phyloP scores from a whole-genome alignment of 2,329 filamentous ascomycete species.

The Aspergillus sp. region DNA sequence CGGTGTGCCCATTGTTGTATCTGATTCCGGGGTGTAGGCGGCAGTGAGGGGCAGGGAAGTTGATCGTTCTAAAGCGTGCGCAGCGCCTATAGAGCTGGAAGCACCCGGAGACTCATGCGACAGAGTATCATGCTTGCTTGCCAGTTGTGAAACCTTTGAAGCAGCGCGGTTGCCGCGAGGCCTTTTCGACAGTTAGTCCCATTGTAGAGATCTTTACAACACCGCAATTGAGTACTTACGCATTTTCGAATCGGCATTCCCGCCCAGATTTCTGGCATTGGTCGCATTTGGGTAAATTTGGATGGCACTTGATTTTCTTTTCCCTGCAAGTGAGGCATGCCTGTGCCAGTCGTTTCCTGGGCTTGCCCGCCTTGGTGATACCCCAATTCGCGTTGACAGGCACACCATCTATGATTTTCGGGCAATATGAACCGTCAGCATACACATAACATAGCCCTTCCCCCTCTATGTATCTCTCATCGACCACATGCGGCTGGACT shows the following conservation, averaged over 20 bases:
- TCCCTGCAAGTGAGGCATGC: constrained; percentile 90
- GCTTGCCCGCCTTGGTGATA: constrained; percentile 88
- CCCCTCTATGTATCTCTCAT: constrained; percentile 52
- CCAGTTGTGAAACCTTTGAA: constrained; percentile 16
- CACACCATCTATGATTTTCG: constrained; percentile 77
- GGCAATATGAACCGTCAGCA: constrained; percentile 76
- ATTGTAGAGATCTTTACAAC: constrained; percentile 2
- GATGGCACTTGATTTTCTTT: constrained; percentile 97
- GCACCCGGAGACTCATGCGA: constrained; percentile 12
- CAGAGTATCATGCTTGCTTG: constrained; percentile 14
- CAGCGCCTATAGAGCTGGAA: constrained; percentile 22
- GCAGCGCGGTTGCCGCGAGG: constrained; percentile 30
- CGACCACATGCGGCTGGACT: constrained; percentile 30
- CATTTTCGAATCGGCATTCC: constrained; percentile 76
- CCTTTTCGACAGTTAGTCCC: constrained; percentile 14
- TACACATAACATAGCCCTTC: constrained; percentile 81
- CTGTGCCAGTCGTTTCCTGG: constrained; percentile 81
- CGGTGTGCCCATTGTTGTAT: constrained; percentile 20
- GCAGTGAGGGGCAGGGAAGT: constrained; percentile 24
- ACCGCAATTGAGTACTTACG: constrained; percentile 52
- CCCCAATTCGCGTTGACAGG: constrained; percentile 87
- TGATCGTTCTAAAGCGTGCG: constrained; percentile 25
- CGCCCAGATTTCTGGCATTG: constrained; percentile 90
- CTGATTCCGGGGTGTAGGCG: constrained; percentile 26
- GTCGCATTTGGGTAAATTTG: constrained; percentile 76